A percentile compares a stretch with the other conserved stretches of the same genome.
phyloP scores from a whole-genome alignment of 306 rosid species.

The Castanopsis chinensis region DNA sequence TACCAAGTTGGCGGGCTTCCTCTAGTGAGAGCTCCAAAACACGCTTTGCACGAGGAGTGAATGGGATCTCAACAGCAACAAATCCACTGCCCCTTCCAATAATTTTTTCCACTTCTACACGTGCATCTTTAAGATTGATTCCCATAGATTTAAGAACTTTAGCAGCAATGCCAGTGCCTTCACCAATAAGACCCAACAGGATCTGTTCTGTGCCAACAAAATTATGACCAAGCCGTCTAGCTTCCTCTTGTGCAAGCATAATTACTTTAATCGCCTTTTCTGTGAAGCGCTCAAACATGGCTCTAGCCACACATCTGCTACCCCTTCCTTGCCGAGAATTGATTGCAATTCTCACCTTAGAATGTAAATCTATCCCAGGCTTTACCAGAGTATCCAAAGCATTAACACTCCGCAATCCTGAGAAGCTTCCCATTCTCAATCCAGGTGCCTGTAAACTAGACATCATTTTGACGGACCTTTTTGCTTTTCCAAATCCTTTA shows the following conservation, averaged over 20 bases:
- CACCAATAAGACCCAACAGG: slow-evolving; percentile 97
- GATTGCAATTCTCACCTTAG: slow-evolving; percentile 49
- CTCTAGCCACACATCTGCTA: slow-evolving; percentile 65
- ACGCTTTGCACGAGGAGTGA: slow-evolving; percentile 98
- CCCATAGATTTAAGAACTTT: slow-evolving; percentile 98
- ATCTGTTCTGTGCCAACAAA: slow-evolving; percentile 99
- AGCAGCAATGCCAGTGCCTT: slow-evolving; percentile 98
- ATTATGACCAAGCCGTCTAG: slow-evolving; percentile 97
- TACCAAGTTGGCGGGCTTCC: slow-evolving; percentile 99
- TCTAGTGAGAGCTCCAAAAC: slow-evolving; percentile 94
- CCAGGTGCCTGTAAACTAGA: slow-evolving; percentile 42
- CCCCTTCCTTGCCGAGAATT: slow-evolving; percentile 54
- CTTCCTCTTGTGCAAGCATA: slow-evolving; percentile 99
- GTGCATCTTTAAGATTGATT: slow-evolving; percentile 94
- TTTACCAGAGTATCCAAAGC: slow-evolving; percentile 58
- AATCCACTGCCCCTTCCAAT: slow-evolving; percentile 99
- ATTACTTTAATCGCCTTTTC: slow-evolving; percentile 97
- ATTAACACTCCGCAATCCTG: slow-evolving; percentile 68
- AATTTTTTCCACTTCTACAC: slow-evolving; percentile 97
- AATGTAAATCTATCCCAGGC: slow-evolving; percentile 55
- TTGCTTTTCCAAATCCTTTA: slow-evolving; percentile 57
- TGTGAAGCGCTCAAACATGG: slow-evolving; percentile 98
- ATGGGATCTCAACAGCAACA: slow-evolving; percentile 97
- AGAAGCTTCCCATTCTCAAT: slow-evolving; percentile 51
- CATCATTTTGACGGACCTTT: slow-evolving; percentile 58